A percentile compares a stretch with the other conserved stretches of the same genome.
Conservation (phyloP, 495 filamentous ascomycete species). For the Xylaria intraflava region DNA sequence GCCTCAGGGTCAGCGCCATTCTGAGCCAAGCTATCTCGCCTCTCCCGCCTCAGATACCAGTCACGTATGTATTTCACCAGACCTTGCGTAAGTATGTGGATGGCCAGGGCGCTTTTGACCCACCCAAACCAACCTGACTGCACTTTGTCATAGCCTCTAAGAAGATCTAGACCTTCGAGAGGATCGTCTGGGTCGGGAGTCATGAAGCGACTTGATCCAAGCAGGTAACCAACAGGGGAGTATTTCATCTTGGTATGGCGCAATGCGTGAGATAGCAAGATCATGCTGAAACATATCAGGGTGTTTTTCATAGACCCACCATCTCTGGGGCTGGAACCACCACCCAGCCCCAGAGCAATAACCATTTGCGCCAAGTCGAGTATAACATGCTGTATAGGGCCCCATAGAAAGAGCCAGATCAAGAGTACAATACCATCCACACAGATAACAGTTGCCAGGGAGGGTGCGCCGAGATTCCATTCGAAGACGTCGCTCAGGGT, state of each 20-base stretch:
- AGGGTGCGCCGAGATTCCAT: slow-evolving; percentile 55
- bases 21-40: slow-evolving; percentile 40
- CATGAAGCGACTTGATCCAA: slow-evolving; percentile 38
- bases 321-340: slow-evolving; percentile 71
- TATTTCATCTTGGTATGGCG: slow-evolving; percentile 47
- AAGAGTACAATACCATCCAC: slow-evolving; percentile 75
- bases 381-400: slow-evolving; percentile 77
- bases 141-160: slow-evolving; percentile 37
- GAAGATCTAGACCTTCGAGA: slow-evolving; percentile 32
- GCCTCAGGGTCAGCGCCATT: slow-evolving; percentile 42
- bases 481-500: slow-evolving; percentile 47
- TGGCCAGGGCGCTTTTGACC: slow-evolving; percentile 60
- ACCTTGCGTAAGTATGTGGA: slow-evolving; percentile 87
- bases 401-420: slow-evolving; percentile 87
- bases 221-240: slow-evolving; percentile 34
- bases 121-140: slow-evolving; percentile 43
- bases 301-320: slow-evolving; percentile 62
- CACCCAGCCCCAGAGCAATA: slow-evolving; percentile 87
- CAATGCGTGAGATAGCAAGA: slow-evolving; percentile 62
- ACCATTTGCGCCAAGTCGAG: slow-evolving; percentile 95
- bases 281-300: slow-evolving; percentile 71
- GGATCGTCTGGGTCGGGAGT: slow-evolving; percentile 34
- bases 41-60: slow-evolving; percentile 51
- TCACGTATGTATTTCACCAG: slow-evolving; percentile 56
- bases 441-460: slow-evolving; percentile 70